Conservation (phyloP, 148 eudicot species). For the Selenicereus undatus region DNA sequence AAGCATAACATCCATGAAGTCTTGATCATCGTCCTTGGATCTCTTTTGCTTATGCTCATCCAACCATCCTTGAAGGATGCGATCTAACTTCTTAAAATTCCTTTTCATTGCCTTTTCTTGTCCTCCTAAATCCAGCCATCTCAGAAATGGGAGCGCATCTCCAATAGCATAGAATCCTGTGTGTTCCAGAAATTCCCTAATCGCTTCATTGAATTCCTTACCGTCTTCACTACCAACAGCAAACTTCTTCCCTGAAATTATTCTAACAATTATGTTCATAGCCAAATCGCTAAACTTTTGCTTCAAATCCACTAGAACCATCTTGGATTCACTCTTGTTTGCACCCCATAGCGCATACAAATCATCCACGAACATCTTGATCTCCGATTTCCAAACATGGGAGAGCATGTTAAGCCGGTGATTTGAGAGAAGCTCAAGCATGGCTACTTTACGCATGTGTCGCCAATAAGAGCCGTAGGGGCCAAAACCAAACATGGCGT, state of each 20-base stretch:
- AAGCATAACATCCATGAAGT: too few relatives aligned
- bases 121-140: constrained; percentile 34
- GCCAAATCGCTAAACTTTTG: constrained; percentile 33
- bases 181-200: constrained; percentile 19
- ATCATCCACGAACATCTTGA: constrained; percentile 17
- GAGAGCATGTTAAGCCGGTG: too few relatives aligned
- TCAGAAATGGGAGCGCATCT: constrained; percentile 23
- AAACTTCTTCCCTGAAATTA: constrained; percentile 33
- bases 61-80: too few relatives aligned
- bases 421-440: too few relatives aligned
- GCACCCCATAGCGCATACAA: constrained; percentile 8
- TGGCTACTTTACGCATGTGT: constrained; percentile 27
- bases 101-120: constrained; percentile 1
- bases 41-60: too few relatives aligned
- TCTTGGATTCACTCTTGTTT: neutral
- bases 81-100: neutral
- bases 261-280: neutral
- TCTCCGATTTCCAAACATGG: constrained; percentile 15
- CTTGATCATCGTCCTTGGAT: too few relatives aligned
- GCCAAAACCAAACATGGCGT: constrained; percentile 33
- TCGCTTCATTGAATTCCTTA: constrained; percentile 2
- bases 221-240: constrained; percentile 12
- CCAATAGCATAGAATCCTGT: neutral
- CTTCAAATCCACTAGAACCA: constrained; percentile 32
- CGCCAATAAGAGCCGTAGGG: constrained; percentile 46